A percentile compares a stretch with the other conserved stretches of the same genome.
These are phyloP conservation scores for Cystofilobasidium macerans DNA, from an alignment of 768 basidiomycete genomes.

Conservation along the genomic window DNA sequence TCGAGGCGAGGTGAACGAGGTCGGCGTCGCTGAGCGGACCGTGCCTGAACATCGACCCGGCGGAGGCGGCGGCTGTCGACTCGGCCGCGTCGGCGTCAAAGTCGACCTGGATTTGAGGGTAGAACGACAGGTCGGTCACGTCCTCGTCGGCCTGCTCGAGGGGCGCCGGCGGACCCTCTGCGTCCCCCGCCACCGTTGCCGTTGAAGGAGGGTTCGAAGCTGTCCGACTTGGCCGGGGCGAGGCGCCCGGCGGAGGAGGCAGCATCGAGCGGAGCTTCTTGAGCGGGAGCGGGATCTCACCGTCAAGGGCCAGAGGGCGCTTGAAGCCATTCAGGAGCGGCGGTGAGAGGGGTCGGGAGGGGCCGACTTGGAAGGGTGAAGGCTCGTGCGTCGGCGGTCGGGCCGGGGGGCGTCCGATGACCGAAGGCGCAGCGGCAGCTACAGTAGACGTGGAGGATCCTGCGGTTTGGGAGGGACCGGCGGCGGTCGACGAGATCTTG, in stretches of 20 bases:
- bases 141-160: slow-evolving; percentile 3
- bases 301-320: not conserved
- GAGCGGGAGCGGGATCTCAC: not conserved
- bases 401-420: too few relatives aligned
- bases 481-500: not conserved
- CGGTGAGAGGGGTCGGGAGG: not conserved
- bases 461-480: not conserved
- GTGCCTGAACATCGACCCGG: too few relatives aligned
- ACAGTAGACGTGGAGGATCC: too few relatives aligned
- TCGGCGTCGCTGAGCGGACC: not conserved
- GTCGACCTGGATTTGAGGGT: slow-evolving; percentile 16
- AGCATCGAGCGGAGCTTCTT: not conserved
- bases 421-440: too few relatives aligned
- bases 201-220: not conserved
- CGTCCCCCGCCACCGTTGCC: not conserved
- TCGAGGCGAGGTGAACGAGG: slow-evolving; percentile 9
- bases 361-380: not conserved
- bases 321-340: not conserved
- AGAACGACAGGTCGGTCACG: slow-evolving; percentile 7
- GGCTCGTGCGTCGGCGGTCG: too few relatives aligned
- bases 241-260: not conserved
- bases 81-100: not conserved
- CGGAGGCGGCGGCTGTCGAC: too few relatives aligned
- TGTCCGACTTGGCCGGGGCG: not conserved
- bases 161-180: not conserved